Evolutionary conservation across 2,329 filamentous ascomycete genomes (phyloP).

Genomic region (Tolypocladium paradoxum): DNA sequence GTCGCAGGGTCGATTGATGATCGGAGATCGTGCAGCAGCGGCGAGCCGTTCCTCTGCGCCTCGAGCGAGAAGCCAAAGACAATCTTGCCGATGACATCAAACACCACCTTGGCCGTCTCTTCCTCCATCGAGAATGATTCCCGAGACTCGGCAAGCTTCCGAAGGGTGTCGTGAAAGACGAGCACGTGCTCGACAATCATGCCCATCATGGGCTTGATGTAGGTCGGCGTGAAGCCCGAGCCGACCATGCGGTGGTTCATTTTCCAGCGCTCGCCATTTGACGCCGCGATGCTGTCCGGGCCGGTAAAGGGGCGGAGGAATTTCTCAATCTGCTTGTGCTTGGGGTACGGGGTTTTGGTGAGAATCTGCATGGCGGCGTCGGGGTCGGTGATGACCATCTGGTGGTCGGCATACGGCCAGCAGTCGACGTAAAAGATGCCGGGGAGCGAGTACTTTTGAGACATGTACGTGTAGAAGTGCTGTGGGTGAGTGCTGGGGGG

Average conservation of each 20-base stretch:
- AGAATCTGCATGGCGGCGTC: conserved; percentile 12
- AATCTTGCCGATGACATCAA: conserved; percentile 10
- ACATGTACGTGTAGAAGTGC: conserved; percentile 9
- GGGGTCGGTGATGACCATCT: conserved; percentile 13
- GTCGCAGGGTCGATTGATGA: conserved; percentile 2
- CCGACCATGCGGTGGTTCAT: conserved; percentile 14
- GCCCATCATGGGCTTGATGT: conserved; percentile 12
- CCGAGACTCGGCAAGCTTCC: conserved; percentile 6
- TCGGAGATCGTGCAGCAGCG: conserved; percentile 6
- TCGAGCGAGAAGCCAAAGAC: conserved; percentile 8
- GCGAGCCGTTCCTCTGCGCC: conserved; percentile 6
- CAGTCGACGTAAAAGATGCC: conserved; percentile 15
- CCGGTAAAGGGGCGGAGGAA: conserved; percentile 8
- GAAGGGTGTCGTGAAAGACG: conserved; percentile 3
- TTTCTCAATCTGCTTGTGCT: conserved; percentile 6
- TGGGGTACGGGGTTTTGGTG: conserved; percentile 10
- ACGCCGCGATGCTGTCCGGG: conserved; percentile 9
- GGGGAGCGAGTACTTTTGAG: conserved; percentile 11
- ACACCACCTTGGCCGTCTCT: conserved; percentile 9
- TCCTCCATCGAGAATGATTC: conserved; percentile 9
- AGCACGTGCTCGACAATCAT: conserved; percentile 6
- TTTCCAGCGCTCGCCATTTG: conserved; percentile 14
- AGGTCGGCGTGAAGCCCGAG: conserved; percentile 10
- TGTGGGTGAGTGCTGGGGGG: conserved; percentile 13
- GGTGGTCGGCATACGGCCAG: conserved; percentile 12